Evolutionary conservation across 345 rosid species (phyloP).

Genomic region (Cardiospermum halicacabum): DNA sequence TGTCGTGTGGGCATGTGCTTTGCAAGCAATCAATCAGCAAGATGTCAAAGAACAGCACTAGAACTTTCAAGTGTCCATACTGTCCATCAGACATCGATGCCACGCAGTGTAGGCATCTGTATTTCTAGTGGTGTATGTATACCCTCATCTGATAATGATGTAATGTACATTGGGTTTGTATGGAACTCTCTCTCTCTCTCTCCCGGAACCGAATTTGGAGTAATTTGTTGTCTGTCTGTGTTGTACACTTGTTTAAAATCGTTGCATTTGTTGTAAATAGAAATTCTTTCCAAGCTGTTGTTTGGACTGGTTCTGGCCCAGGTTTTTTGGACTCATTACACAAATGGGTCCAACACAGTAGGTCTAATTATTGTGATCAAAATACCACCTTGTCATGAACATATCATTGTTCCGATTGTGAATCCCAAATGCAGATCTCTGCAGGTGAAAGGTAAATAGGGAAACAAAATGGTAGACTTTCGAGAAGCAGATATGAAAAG

Average conservation of each 20-base stretch:
- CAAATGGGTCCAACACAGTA: too few relatives aligned
- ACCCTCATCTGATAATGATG: too few relatives aligned
- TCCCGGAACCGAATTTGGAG: slow-evolving; percentile 3
- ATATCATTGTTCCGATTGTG: too few relatives aligned
- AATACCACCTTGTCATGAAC: too few relatives aligned
- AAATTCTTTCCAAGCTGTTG: slow-evolving; percentile 26
- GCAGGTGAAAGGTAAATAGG: background rate
- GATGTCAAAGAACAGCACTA: slow-evolving; percentile 46
- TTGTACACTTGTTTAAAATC: slow-evolving; percentile 20
- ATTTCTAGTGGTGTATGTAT: slow-evolving; percentile 33
- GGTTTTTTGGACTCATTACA: too few relatives aligned
- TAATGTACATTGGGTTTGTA: slow-evolving; percentile 21
- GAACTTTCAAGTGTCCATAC: slow-evolving; percentile 55
- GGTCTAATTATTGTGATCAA: too few relatives aligned
- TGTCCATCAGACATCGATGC: slow-evolving; percentile 49
- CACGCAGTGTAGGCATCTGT: slow-evolving; percentile 37
- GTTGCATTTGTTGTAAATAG: slow-evolving; percentile 36
- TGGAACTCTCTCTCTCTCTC: background rate
- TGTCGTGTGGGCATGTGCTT: slow-evolving; percentile 66
- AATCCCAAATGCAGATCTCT: too few relatives aligned
- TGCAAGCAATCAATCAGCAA: slow-evolving; percentile 52
- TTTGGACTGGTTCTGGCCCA: too few relatives aligned
- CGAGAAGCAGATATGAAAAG: background rate
- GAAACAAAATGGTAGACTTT: background rate
- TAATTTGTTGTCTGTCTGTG: slow-evolving; percentile 6